These are phyloP conservation scores for Nepenthes mirabilis DNA, from an alignment of 148 eudicot species.

Conservation along the genomic window DNA sequence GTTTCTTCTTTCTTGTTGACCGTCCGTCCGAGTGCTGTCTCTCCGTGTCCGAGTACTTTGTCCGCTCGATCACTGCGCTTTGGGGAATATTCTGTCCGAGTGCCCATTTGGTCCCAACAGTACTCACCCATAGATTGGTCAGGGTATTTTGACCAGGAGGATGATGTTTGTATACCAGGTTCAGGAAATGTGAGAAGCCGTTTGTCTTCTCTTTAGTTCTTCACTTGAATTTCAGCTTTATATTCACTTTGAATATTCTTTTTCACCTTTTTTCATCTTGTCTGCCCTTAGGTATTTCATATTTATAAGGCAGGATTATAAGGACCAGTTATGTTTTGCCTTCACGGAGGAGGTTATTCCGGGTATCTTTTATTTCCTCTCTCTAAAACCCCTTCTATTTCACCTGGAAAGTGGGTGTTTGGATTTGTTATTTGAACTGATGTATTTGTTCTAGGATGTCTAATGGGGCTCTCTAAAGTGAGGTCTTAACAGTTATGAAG, in stretches of 20 bases:
- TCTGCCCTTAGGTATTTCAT: constrained; percentile 58
- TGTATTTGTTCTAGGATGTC: too few species aligned
- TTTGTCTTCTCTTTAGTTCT: constrained; percentile 4
- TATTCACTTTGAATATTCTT: constrained; percentile 1
- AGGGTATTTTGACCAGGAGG: constrained; percentile 74
- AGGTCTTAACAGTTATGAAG: too few species aligned
- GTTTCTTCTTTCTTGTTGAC: too few species aligned
- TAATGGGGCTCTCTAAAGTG: too few species aligned
- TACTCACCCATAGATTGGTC: constrained; percentile 69
- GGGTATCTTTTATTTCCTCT: constrained; percentile 31
- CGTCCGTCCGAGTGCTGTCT: too few species aligned
- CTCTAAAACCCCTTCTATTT: too few species aligned
- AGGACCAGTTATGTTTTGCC: constrained; percentile 86
- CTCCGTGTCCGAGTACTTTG: too few species aligned
- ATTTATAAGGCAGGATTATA: constrained; percentile 71
- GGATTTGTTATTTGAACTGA: too few species aligned
- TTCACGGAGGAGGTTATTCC: constrained; percentile 94
- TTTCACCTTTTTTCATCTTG: not conserved
- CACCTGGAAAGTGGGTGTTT: too few species aligned
- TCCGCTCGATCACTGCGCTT: too few species aligned
- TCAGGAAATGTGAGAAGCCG: constrained; percentile 50
- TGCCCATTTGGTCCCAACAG: constrained; percentile 36
- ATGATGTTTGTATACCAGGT: constrained; percentile 58
- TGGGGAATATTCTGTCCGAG: too few species aligned
- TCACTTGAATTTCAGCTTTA: not conserved